Evolutionary conservation across 495 filamentous ascomycete genomes (phyloP).

Genomic region (Penicillium daleae): DNA sequence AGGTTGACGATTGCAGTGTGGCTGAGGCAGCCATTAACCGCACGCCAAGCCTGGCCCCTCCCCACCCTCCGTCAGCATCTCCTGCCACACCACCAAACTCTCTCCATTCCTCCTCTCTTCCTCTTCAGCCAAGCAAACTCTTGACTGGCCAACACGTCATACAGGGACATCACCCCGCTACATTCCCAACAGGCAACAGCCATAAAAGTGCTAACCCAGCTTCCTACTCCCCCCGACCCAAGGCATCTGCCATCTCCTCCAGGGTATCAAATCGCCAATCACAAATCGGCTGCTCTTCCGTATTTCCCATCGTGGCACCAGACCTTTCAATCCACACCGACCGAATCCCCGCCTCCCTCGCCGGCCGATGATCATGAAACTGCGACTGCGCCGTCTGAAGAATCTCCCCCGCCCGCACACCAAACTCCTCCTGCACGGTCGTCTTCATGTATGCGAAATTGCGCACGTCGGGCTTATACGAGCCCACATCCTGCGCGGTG

Average conservation of each 20-base stretch:
- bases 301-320: slow-evolving; percentile 46
- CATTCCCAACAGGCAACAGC: neutral
- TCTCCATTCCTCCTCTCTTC: neutral
- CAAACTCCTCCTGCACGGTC: slow-evolving; percentile 58
- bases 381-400: slow-evolving; percentile 72
- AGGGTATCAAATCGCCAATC: slow-evolving; percentile 66
- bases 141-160: neutral
- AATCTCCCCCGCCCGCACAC: slow-evolving; percentile 56
- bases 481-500: slow-evolving; percentile 75
- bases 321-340: slow-evolving; percentile 74
- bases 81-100: too few species aligned
- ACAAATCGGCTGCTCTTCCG: slow-evolving; percentile 51
- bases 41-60: neutral
- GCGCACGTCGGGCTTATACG: slow-evolving; percentile 68
- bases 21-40: slow-evolving; percentile 8
- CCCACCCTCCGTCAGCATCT: neutral
- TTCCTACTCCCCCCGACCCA: slow-evolving; percentile 28
- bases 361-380: slow-evolving; percentile 73
- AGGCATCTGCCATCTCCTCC: slow-evolving; percentile 71
- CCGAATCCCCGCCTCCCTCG: slow-evolving; percentile 60
- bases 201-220: neutral
- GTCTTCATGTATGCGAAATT: slow-evolving; percentile 72
- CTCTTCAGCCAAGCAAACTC: neutral
- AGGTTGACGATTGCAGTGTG: slow-evolving; percentile 11
- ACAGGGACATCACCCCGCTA: too few species aligned